phyloP scores from a whole-genome alignment of 768 basidiomycete genomes.

The Phylloporus scabripes region DNA sequence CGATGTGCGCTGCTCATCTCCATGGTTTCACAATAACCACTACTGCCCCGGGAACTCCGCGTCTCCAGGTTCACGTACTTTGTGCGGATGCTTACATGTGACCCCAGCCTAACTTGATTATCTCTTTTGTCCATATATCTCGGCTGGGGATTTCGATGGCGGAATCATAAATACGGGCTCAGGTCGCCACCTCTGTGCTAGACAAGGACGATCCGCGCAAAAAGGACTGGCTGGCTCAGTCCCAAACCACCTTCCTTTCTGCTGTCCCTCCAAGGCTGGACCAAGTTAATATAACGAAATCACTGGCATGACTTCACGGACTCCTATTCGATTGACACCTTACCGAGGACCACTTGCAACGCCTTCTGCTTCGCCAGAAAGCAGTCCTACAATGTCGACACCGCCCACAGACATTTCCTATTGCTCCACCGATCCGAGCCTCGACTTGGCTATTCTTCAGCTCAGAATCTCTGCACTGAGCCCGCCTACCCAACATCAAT shows the following conservation, averaged over 20 bases:
- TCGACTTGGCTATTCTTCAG: conserved; percentile 13
- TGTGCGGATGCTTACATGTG: neutral
- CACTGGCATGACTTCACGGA: conserved; percentile 23
- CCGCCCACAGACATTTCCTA: conserved; percentile 10
- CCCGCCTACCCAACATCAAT: neutral
- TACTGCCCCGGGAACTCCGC: conserved; percentile 9
- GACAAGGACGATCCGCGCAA: conserved; percentile 14
- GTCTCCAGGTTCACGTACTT: conserved; percentile 21
- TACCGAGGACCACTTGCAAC: conserved; percentile 27
- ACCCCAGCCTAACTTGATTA: neutral
- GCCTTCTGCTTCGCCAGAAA: conserved; percentile 15
- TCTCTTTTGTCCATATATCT: conserved; percentile 20
- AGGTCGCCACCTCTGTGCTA: neutral
- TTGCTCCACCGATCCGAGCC: conserved; percentile 3
- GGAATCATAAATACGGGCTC: conserved; percentile 21
- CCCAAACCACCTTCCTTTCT: conserved; percentile 18
- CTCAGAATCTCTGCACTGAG: conserved; percentile 6
- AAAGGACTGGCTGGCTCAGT: conserved; percentile 30
- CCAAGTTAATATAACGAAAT: conserved; percentile 14
- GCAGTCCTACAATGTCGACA: conserved; percentile 14
- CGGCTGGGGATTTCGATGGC: neutral
- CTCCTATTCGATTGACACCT: conserved; percentile 20
- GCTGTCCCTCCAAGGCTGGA: conserved; percentile 11
- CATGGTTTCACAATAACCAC: conserved; percentile 29
- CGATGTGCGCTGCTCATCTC: conserved; percentile 12